These are phyloP conservation scores for Aspergillus candidus DNA, from an alignment of 2,329 filamentous ascomycete genomes.

Conservation along the genomic window DNA sequence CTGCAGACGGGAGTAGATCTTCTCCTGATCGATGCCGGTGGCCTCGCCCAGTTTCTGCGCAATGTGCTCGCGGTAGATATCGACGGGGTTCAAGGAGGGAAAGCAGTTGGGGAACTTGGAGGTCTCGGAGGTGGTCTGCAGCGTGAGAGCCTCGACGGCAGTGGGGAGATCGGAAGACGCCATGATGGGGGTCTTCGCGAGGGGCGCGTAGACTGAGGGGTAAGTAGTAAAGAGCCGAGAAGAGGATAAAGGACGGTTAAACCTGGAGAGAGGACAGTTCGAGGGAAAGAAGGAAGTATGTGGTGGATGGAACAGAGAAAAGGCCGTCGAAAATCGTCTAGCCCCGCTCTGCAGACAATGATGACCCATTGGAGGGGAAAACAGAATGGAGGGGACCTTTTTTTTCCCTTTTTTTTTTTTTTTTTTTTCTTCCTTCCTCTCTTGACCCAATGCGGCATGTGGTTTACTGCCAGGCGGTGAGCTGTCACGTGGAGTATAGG, in stretches of 20 bases:
- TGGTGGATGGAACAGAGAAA: constrained; percentile 10
- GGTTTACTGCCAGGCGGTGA: constrained; percentile 23
- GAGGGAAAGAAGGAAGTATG: constrained; percentile 2
- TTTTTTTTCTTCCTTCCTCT: constrained; percentile 15
- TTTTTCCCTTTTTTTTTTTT: constrained; percentile 18
- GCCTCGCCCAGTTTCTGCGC: constrained; percentile 36
- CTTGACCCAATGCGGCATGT: constrained; percentile 26
- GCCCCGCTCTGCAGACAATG: constrained; percentile 33
- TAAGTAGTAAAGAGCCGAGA: constrained; percentile 5
- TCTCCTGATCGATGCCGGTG: constrained; percentile 34
- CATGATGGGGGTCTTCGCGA: constrained; percentile 24
- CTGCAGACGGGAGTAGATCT: constrained; percentile 36
- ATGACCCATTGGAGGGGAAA: constrained; percentile 31
- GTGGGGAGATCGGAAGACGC: constrained; percentile 29
- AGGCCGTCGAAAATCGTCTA: constrained; percentile 30
- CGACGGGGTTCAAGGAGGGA: constrained; percentile 42
- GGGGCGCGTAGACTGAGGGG: constrained; percentile 6
- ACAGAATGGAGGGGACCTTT: constrained; percentile 18
- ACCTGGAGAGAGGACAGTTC: constrained; percentile 1
- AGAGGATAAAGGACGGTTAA: constrained; percentile 6
- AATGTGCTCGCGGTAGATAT: constrained; percentile 43
- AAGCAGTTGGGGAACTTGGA: constrained; percentile 39
- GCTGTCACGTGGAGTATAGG: constrained; percentile 2
- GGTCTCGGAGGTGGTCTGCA: constrained; percentile 35
- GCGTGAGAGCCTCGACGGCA: constrained; percentile 34